Conservation (phyloP, 805 yeast genomes). For the Candida gorgasii region DNA sequence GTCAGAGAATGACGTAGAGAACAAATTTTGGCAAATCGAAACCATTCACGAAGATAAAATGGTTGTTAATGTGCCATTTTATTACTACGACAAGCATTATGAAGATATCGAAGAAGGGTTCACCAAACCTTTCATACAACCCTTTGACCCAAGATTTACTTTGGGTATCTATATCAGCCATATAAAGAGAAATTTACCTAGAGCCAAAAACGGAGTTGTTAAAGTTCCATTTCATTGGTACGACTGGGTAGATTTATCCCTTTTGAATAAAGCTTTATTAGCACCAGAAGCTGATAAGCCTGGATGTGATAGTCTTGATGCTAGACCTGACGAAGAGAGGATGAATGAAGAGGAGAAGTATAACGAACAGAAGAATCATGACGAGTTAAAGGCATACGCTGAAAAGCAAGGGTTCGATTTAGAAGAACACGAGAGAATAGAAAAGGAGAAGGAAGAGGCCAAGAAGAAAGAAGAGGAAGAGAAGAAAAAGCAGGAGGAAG, state of each 20-base stretch:
- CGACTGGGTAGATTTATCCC: constrained; percentile 54
- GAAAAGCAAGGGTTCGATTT: constrained; percentile 5
- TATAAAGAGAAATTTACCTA: constrained; percentile 11
- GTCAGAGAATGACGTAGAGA: constrained; percentile 21
- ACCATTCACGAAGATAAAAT: constrained; percentile 15
- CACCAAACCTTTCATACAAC: constrained; percentile 24
- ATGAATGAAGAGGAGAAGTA: constrained; percentile 15
- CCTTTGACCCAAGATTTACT: constrained; percentile 35
- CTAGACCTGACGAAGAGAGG: constrained; percentile 20
- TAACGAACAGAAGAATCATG: constrained; percentile 11
- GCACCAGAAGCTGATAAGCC: constrained; percentile 30
- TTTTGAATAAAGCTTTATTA: constrained; percentile 33
- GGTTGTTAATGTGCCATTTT: constrained; percentile 13
- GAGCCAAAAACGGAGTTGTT: constrained; percentile 5
- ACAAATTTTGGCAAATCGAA: constrained; percentile 25
- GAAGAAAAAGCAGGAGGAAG: constrained; percentile 11
- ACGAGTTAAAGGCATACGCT: constrained; percentile 12
- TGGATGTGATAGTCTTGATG: constrained; percentile 46
- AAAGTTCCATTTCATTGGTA: constrained; percentile 52
- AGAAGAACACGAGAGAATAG: constrained; percentile 8
- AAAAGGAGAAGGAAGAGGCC: constrained; percentile 11
- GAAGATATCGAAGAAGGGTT: neutral
- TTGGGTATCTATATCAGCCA: constrained; percentile 24
- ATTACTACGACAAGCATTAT: constrained; percentile 10
- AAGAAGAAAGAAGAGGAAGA: constrained; percentile 12